Evolutionary conservation across 73 alveolate species (phyloP).

Genomic region (Paramecium tetraurelia): DNA sequence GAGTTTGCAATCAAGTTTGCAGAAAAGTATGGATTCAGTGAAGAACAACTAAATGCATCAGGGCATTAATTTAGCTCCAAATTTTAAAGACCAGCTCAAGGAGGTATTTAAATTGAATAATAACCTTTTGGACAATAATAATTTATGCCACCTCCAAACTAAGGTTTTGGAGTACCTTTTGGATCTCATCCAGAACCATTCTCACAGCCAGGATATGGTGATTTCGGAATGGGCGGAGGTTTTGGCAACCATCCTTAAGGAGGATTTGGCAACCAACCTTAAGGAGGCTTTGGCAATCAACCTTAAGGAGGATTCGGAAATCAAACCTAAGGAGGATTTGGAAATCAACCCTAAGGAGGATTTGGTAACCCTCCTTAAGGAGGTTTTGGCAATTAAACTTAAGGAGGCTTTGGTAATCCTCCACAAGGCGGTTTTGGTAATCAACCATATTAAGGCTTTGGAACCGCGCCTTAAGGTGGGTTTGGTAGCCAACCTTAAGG

Average conservation of each 20-base stretch:
- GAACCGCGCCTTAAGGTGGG: neutral
- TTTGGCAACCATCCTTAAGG: neutral
- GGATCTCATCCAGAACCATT: neutral
- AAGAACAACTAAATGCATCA: conserved; percentile 15
- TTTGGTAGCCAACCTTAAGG: neutral
- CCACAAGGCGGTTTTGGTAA: neutral
- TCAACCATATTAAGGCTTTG: too few relatives aligned
- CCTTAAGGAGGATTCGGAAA: neutral
- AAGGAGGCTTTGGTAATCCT: neutral
- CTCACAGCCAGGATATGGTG: neutral
- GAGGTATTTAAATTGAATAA: neutral
- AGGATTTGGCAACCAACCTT: neutral
- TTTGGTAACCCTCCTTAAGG: neutral
- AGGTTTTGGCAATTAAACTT: neutral
- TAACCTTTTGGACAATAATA: neutral
- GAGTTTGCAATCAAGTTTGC: conserved; percentile 15
- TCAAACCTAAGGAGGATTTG: neutral
- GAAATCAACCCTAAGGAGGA: neutral
- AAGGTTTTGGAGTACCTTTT: neutral
- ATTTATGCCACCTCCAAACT: neutral
- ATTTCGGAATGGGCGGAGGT: neutral
- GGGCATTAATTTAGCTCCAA: conserved; percentile 34
- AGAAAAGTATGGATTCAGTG: conserved; percentile 22
- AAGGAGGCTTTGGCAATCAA: neutral
- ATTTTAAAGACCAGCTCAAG: neutral